Evolutionary conservation across 257 asterid species (phyloP).

Genomic region (Petrea volubilis): DNA sequence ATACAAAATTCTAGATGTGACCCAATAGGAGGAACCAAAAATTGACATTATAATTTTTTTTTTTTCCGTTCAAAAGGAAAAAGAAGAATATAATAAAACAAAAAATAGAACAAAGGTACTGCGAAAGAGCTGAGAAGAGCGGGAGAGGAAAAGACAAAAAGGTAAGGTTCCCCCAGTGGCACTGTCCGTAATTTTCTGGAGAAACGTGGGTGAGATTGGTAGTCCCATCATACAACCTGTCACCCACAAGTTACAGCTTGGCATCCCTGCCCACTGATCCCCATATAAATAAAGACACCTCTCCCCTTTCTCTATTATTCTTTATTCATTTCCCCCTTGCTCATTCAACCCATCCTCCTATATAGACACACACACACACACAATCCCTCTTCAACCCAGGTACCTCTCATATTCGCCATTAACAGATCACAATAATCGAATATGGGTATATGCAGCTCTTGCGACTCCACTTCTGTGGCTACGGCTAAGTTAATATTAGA

Average conservation of each 20-base stretch:
- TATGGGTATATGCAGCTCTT: conserved; percentile 88
- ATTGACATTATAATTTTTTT: too few relatives aligned
- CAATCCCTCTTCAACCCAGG: not conserved
- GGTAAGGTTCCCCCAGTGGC: conserved; percentile 11
- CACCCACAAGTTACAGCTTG: conserved; percentile 66
- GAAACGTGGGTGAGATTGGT: conserved; percentile 35
- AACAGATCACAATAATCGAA: not conserved
- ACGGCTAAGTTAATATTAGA: conserved; percentile 73
- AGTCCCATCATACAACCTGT: conserved; percentile 51
- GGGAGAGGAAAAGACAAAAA: not conserved
- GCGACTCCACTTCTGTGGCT: conserved; percentile 68
- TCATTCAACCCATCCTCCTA: conserved; percentile 35
- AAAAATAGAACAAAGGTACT: not conserved
- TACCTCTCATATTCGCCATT: not conserved
- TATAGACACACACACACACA: conserved; percentile 1
- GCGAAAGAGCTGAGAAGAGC: not conserved
- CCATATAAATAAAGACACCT: not conserved
- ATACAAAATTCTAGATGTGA: too few relatives aligned
- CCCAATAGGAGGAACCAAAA: too few relatives aligned
- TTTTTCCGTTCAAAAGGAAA: not conserved
- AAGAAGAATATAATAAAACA: not conserved
- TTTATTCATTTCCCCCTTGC: conserved; percentile 24
- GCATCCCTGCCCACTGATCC: conserved; percentile 43
- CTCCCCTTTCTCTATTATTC: not conserved
- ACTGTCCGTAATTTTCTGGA: conserved; percentile 33